Conservation (phyloP, 164 flowering plant species). For the Stephania yunnanensis region DNA sequence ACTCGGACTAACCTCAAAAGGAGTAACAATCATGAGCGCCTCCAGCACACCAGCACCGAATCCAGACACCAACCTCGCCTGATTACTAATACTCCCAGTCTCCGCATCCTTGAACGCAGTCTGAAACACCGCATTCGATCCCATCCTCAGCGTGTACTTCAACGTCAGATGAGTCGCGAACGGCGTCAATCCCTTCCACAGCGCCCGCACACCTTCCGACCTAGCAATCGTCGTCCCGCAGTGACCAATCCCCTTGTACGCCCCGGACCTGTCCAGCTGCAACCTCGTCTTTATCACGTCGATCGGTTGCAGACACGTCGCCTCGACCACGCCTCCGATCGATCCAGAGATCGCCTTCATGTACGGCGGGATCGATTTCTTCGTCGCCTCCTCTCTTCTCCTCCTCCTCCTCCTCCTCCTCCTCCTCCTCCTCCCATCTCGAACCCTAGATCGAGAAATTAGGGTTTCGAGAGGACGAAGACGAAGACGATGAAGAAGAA, state of each 20-base stretch:
- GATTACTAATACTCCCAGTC: conserved; percentile 63
- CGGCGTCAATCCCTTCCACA: conserved; percentile 97
- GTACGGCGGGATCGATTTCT: conserved; percentile 60
- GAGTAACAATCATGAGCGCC: conserved; percentile 90
- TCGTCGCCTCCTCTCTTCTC: conserved; percentile 7
- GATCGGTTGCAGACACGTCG: conserved; percentile 84
- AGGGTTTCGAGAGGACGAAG: neutral
- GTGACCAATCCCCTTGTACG: conserved; percentile 75
- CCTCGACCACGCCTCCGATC: conserved; percentile 81
- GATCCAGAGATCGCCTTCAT: conserved; percentile 95
- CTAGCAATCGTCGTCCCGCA: conserved; percentile 62
- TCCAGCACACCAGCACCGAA: conserved; percentile 97
- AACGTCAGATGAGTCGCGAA: conserved; percentile 92
- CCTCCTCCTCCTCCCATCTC: neutral
- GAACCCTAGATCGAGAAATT: neutral
- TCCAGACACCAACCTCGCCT: conserved; percentile 58
- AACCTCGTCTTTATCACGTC: conserved; percentile 94
- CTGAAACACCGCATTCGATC: conserved; percentile 87
- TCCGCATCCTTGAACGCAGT: conserved; percentile 62
- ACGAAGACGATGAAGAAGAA: neutral
- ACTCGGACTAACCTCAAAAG: conserved; percentile 61
- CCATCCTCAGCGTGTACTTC: conserved; percentile 91
- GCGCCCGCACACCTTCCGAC: conserved; percentile 83
- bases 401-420: conserved; percentile 18
- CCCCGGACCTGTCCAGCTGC: conserved; percentile 70